Evolutionary conservation across 495 filamentous ascomycete species (phyloP), one percentile per base, ranked within the genome.

Genomic region (Neurospora sp.): DNA sequence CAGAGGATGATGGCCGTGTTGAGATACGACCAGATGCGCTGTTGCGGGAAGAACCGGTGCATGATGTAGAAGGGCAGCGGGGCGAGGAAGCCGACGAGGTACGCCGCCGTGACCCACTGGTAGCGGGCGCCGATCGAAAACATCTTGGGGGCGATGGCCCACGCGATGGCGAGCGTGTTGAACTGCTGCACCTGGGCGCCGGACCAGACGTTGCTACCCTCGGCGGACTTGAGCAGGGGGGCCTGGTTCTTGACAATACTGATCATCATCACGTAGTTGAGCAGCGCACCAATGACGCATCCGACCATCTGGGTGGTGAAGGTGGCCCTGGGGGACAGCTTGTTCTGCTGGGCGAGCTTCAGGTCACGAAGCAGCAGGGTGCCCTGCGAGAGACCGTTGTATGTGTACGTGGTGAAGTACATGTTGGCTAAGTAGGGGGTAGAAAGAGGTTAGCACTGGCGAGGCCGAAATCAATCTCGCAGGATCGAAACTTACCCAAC

Each of bases 121-220:
- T 45, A 45, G 42, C 42, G 42, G 42, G 42, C 42, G 12, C 86
- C 85, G 12, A 86, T 71, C 10, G 87, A 84, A 0, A 88, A 83
- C 70, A 87, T 82, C 1, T 73, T 39, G 76, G 87, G 85, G n/a
- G 82, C 82, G n/a, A 84, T 68, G 1, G 82, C 82, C 82, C 82
- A 84, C 1, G 82, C 78, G 14, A 75, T 75, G 3, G 82, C 82
- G 73, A 78, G 81, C 41, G 82, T 82, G 75, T 83, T 83, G 74
- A 82, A 79, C 2, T 75, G 75, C 71, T 83, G 82, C 1, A 81
- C 71, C 2, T 73, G 77, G 5, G 81, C 79, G 14, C 82, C 82
- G 68, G 75, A 80, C 78, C 80, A 81, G 0, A 76, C 69, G 45
- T 82, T 76, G 84, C 87, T 74, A 68, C 84, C 44, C 75, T 78